These are phyloP conservation scores for Cystobasidium ongulense DNA, from an alignment of 768 basidiomycete species.

Conservation along the genomic window DNA sequence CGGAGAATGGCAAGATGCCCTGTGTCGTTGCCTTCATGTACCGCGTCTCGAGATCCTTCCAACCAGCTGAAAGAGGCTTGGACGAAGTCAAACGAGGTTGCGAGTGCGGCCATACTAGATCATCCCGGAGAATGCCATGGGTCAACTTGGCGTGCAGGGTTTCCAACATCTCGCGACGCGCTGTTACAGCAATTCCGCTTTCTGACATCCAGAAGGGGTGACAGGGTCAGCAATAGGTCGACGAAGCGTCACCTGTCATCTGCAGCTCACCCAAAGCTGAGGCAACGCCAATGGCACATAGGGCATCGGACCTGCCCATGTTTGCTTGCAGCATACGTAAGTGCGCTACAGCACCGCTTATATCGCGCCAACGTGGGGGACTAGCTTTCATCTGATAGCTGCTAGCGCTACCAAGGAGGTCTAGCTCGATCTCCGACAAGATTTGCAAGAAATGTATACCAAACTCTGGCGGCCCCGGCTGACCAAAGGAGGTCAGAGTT, in stretches of 20 bases:
- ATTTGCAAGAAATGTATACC: slow-evolving; percentile 46
- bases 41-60: slow-evolving; percentile 38
- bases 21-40: neutral
- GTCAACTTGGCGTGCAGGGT: slow-evolving; percentile 65
- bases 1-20: neutral
- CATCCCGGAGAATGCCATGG: slow-evolving; percentile 50
- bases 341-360: slow-evolving; percentile 54
- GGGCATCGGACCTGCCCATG: slow-evolving; percentile 56
- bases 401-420: neutral
- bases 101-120: slow-evolving; percentile 65
- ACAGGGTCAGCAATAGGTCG: neutral
- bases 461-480: slow-evolving; percentile 45
- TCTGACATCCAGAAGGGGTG: slow-evolving; percentile 37
- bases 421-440: neutral
- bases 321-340: slow-evolving; percentile 77
- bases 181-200: slow-evolving; percentile 57
- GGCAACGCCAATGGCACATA: slow-evolving; percentile 55
- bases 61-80: slow-evolving; percentile 46
- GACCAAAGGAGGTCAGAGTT: slow-evolving; percentile 71
- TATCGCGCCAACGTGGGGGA: slow-evolving; percentile 7
- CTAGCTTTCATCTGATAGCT: slow-evolving; percentile 52
- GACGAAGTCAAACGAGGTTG: neutral
- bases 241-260: no score
- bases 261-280: slow-evolving; percentile 51
- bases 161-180: slow-evolving; percentile 78